Evolutionary conservation across 1,284 basidiomycete genomes (phyloP).

Genomic region (Pholiota adiposa): DNA sequence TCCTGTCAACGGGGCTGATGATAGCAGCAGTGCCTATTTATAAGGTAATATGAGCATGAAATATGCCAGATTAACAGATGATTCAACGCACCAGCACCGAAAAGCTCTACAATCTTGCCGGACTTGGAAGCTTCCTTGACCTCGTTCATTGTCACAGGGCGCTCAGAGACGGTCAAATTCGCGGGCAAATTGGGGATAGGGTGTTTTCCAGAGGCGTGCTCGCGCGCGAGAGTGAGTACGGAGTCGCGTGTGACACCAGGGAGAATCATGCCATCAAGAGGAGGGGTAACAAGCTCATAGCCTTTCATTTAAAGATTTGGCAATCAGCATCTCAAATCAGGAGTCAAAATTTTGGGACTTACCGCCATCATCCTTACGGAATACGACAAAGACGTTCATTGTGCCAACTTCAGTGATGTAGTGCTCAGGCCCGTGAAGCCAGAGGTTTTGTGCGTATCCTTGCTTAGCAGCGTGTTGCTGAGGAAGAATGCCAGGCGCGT

Average conservation of each 20-base stretch:
- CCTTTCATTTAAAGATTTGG: conserved; percentile 41
- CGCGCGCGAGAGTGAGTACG: conserved; percentile 81
- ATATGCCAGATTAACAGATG: not conserved
- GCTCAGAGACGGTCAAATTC: conserved; percentile 79
- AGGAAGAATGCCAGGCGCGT: conserved; percentile 88
- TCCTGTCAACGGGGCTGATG: conserved; percentile 81
- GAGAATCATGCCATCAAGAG: conserved; percentile 94
- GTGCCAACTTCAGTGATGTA: conserved; percentile 91
- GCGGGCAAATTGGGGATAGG: conserved; percentile 66
- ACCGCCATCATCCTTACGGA: conserved; percentile 79
- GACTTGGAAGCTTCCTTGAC: conserved; percentile 73
- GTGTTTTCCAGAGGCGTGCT: conserved; percentile 67
- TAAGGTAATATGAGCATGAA: conserved; percentile 29
- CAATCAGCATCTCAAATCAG: not conserved
- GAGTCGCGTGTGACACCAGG: conserved; percentile 97
- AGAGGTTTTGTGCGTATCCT: conserved; percentile 95
- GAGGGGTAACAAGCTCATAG: conserved; percentile 87
- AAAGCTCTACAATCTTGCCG: conserved; percentile 87
- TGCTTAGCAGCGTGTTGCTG: conserved; percentile 83
- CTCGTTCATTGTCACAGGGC: conserved; percentile 89
- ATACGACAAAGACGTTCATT: conserved; percentile 95
- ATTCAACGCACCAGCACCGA: conserved; percentile 75
- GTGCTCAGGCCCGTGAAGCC: conserved; percentile 90
- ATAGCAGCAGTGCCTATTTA: conserved; percentile 85
- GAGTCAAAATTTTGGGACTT: conserved; percentile 1